phyloP scores from a whole-genome alignment of 2,329 filamentous ascomycete species.

The Pseudocercospora vitis region DNA sequence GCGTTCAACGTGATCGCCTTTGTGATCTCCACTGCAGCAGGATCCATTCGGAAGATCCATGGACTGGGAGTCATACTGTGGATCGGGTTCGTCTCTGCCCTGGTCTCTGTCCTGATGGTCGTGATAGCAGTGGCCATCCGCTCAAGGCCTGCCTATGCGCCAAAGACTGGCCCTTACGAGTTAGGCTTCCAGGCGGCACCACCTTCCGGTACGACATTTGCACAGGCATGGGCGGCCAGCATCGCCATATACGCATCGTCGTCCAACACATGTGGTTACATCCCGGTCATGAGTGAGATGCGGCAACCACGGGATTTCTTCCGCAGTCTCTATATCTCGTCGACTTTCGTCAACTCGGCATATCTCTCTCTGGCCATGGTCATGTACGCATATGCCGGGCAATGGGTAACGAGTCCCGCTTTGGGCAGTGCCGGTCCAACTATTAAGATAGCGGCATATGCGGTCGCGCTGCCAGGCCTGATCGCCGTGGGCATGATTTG shows the following conservation, averaged over 20 bases:
- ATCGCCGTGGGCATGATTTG: conserved; percentile 25
- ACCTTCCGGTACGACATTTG: conserved; percentile 12
- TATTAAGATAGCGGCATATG: conserved; percentile 49
- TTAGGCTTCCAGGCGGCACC: conserved; percentile 12
- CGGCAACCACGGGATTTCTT: conserved; percentile 36
- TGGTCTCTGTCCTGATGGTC: conserved; percentile 50
- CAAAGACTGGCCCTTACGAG: conserved; percentile 15
- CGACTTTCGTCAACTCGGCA: conserved; percentile 21
- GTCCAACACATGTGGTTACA: conserved; percentile 40
- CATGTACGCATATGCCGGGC: conserved; percentile 49
- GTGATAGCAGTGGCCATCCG: conserved; percentile 22
- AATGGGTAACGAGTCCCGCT: conserved; percentile 48
- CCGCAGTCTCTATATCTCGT: conserved; percentile 33
- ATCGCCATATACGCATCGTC: conserved; percentile 38
- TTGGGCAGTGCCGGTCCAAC: conserved; percentile 45
- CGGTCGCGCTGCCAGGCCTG: conserved; percentile 31
- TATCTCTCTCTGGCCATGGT: conserved; percentile 43
- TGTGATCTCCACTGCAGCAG: conserved; percentile 11
- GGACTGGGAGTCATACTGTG: conserved; percentile 16
- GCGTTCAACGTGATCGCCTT: conserved; percentile 18
- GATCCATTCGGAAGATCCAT: conserved; percentile 22
- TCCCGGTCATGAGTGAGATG: conserved; percentile 43
- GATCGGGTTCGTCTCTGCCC: conserved; percentile 57
- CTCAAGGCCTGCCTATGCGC: conserved; percentile 13
- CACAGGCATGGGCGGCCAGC: conserved; percentile 17